Percentiles rank a stretch among this genome's conserved stretches.
Evolutionary conservation across 257 asterid genomes (phyloP).

Genomic region (Anisodus tanguticus): DNA sequence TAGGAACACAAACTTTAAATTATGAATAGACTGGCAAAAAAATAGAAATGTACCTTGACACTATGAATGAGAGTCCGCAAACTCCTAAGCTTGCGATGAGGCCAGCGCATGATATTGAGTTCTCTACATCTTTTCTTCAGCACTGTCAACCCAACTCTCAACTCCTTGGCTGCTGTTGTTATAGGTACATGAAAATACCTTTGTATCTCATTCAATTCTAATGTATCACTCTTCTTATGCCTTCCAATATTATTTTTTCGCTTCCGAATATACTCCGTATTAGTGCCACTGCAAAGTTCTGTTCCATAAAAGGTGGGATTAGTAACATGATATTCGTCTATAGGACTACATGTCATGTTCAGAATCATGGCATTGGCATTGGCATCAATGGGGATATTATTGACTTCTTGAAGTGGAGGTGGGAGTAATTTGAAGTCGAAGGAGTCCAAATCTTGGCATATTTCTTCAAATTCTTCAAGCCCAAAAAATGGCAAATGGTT

Average conservation of each 20-base stretch:
- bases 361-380: not conserved
- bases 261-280: not conserved
- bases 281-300: not conserved
- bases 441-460: constrained; percentile 43
- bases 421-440: constrained; percentile 44
- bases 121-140: constrained; percentile 84
- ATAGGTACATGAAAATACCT: constrained; percentile 76
- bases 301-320: not conserved
- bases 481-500: constrained; percentile 30
- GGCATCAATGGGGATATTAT: no score
- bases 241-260: constrained; percentile 34
- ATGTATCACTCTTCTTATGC: constrained; percentile 44
- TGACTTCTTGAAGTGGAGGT: constrained; percentile 33
- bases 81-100: constrained; percentile 90
- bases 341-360: not conserved
- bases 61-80: constrained; percentile 73
- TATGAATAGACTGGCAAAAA: no score
- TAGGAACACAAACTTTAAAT: no score
- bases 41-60: constrained; percentile 55
- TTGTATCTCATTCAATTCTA: constrained; percentile 66
- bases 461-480: constrained; percentile 52
- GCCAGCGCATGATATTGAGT: constrained; percentile 77
- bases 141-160: constrained; percentile 78
- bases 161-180: constrained; percentile 72
- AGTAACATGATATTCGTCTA: not conserved